Percentiles rank a stretch among this genome's conserved stretches.
Evolutionary conservation across 2,329 filamentous ascomycete genomes (phyloP).

Genomic region (Hypoxylon sp.): DNA sequence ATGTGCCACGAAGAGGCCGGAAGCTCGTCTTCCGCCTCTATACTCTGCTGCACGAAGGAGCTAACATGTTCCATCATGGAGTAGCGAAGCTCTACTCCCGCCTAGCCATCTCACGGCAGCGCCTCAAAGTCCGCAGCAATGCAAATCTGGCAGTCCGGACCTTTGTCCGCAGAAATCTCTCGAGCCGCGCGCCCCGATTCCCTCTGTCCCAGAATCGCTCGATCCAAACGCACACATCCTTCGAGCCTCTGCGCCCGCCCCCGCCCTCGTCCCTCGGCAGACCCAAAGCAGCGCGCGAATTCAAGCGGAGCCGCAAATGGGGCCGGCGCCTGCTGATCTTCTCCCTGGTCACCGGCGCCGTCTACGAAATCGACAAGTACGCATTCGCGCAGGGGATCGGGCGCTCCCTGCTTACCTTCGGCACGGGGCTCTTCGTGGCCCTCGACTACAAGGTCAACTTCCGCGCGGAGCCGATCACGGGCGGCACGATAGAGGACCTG

Average conservation of each 20-base stretch:
- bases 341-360: conserved; percentile 69
- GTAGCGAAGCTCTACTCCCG: conserved; percentile 47
- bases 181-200: conserved; percentile 8
- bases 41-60: conserved; percentile 21
- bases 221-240: conserved; percentile 59
- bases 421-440: conserved; percentile 82
- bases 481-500: conserved; percentile 80
- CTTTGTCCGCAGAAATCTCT: conserved; percentile 9
- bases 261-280: conserved; percentile 83
- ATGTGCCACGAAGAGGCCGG: conserved; percentile 30
- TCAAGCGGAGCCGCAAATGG: conserved; percentile 80
- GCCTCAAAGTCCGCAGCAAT: conserved; percentile 14
- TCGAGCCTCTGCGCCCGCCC: conserved; percentile 80
- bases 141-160: conserved; percentile 11
- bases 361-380: conserved; percentile 79
- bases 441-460: conserved; percentile 99
- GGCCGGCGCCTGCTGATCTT: conserved; percentile 79
- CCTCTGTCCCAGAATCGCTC: conserved; percentile 34
- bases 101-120: conserved; percentile 26
- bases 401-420: conserved; percentile 86
- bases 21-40: conserved; percentile 42
- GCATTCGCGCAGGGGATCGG: conserved; percentile 84
- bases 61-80: conserved; percentile 52
- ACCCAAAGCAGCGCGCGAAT: conserved; percentile 78
- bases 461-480: conserved; percentile 80